phyloP scores from a whole-genome alignment of 2,329 filamentous ascomycete genomes.

The Penicillium sp. region DNA sequence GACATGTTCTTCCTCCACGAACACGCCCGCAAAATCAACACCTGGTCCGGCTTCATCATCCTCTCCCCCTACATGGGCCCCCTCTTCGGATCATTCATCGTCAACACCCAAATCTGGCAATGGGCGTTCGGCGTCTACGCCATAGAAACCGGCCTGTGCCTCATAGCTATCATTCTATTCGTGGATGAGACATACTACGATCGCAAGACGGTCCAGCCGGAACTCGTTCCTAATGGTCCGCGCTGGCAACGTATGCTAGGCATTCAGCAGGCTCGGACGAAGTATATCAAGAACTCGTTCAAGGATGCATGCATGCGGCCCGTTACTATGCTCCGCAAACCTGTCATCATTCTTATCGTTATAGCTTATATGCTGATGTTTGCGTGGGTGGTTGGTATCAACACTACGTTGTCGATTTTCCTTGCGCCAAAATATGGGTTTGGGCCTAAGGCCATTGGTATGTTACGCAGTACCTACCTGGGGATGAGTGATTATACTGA shows the following conservation, averaged over 20 bases:
- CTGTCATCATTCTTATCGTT: slow-evolving; percentile 35
- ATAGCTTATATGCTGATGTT: slow-evolving; percentile 45
- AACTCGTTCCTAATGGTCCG: slow-evolving; percentile 24
- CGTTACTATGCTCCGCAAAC: slow-evolving; percentile 39
- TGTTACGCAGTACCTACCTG: slow-evolving; percentile 3
- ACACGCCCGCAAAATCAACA: slow-evolving; percentile 42
- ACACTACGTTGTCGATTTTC: slow-evolving; percentile 57
- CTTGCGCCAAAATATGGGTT: slow-evolving; percentile 54
- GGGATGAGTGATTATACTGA: neutral
- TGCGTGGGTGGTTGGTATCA: slow-evolving; percentile 53
- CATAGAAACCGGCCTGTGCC: slow-evolving; percentile 33
- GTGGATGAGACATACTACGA: slow-evolving; percentile 44
- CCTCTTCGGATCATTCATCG: slow-evolving; percentile 39
- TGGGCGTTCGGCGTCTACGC: slow-evolving; percentile 40
- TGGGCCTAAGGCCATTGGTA: slow-evolving; percentile 52
- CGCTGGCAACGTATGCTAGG: slow-evolving; percentile 39
- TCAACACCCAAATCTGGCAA: slow-evolving; percentile 37
- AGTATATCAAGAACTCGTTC: slow-evolving; percentile 31
- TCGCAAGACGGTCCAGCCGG: slow-evolving; percentile 22
- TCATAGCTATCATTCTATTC: slow-evolving; percentile 34
- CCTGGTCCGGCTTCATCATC: slow-evolving; percentile 40
- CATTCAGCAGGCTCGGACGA: slow-evolving; percentile 33
- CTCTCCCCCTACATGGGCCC: slow-evolving; percentile 37
- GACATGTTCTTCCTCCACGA: slow-evolving; percentile 46
- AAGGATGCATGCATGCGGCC: slow-evolving; percentile 38